Evolutionary conservation across 2,329 filamentous ascomycete genomes (phyloP).

Genomic region (Phoma sp.): DNA sequence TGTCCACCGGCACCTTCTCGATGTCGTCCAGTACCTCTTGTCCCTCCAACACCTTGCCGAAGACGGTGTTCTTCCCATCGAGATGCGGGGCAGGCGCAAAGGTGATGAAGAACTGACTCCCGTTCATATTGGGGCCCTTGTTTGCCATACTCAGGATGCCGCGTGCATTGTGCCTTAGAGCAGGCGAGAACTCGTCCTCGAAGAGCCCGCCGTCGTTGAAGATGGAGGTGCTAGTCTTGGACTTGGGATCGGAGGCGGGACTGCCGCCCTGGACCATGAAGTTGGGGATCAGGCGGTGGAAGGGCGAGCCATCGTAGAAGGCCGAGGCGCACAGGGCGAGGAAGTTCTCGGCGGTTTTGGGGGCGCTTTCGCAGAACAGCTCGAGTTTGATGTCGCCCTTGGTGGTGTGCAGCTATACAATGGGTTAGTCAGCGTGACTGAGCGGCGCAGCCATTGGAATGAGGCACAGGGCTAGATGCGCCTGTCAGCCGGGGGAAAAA

Average conservation of each 20-base stretch:
- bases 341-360: conserved; percentile 93
- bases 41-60: conserved; percentile 70
- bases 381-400: conserved; percentile 93
- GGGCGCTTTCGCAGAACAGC: conserved; percentile 92
- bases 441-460: neutral
- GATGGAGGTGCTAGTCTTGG: conserved; percentile 73
- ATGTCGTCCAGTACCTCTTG: conserved; percentile 71
- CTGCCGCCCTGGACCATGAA: conserved; percentile 84
- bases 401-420: conserved; percentile 75
- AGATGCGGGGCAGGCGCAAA: conserved; percentile 80
- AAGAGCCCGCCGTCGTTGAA: conserved; percentile 65
- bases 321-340: conserved; percentile 81
- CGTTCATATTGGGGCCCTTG: conserved; percentile 74
- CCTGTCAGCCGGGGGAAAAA: neutral
- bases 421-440: conserved; percentile 5
- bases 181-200: conserved; percentile 79
- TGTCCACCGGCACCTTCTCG: conserved; percentile 75
- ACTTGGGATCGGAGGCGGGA: conserved; percentile 55
- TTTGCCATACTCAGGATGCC: conserved; percentile 81
- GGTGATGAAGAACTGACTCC: conserved; percentile 81
- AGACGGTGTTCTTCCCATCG: conserved; percentile 84
- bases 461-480: neutral
- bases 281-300: conserved; percentile 78
- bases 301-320: conserved; percentile 76
- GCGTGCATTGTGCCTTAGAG: conserved; percentile 70